Base-by-base conservation (phyloP, 805 yeast genomes). In the Yarrowia sp. region DNA sequence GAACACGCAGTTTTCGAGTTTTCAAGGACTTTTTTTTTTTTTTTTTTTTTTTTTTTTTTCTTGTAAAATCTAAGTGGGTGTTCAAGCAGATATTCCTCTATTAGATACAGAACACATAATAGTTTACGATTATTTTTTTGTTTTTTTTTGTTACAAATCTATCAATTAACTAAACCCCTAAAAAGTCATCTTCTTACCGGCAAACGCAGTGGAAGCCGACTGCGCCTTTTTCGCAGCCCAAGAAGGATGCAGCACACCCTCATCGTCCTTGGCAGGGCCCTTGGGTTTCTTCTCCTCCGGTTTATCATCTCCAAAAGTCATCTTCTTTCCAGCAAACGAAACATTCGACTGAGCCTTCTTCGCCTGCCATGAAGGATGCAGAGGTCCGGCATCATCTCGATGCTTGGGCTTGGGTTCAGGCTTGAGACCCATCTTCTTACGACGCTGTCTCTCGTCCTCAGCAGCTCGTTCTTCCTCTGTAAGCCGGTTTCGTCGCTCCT, bases 281-380 rank as follows among this genome's bases (percentile, higher is more conserved):
- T 55, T 55, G 17, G 28, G 38, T n/a, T n/a, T n/a, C 11, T 39
- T 36, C 8, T 28, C 45, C n/a, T n/a, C 39, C 8, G 31, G 15
- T 15, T 15, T 45, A 6, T 48, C 55, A 7, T 57, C 66, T 36
- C 66, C 67, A 74, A 92, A 92, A 4, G 81, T 85, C 69, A 89
- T 83, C 79, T 92, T 93, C 77, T 91, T 92, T 73, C 99, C 99
- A 61, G 80, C 75, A 73, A 92, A 92, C 73, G 86, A 85, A 57
- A 81, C 86, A 65, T 84, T 83, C 76, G 85, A 83, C 68, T 79
- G 74, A 61, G 84, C 89, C 78, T 83, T 85, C 78, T 89, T 90
- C 22, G 99, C 99, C 70, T 84, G 87, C 99, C 99, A 95, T 1
- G 99, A 95, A n/a, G 99, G 99, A 83, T 95, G 99, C 68, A 89